Percentiles rank a stretch among this genome's conserved stretches.
Evolutionary conservation across 805 yeast genomes (phyloP).

Genomic region (Cyberlindnera mrakii): DNA sequence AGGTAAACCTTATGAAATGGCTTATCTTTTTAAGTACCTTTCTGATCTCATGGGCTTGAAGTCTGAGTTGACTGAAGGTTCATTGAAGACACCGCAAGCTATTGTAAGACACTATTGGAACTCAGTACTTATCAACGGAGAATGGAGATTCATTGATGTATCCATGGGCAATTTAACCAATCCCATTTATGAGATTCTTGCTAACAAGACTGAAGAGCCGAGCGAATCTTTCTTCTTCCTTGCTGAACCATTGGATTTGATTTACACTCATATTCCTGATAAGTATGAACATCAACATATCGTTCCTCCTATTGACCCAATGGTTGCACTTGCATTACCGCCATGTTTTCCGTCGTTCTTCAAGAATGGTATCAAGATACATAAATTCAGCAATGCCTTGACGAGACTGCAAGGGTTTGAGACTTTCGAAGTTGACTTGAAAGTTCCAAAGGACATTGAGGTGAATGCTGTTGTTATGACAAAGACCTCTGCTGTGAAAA

Average conservation of each 20-base stretch:
- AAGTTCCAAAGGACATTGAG: constrained; percentile 67
- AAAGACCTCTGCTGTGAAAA: constrained; percentile 33
- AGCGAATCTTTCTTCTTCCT: constrained; percentile 63
- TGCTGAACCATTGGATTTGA: constrained; percentile 64
- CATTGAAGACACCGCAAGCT: constrained; percentile 72
- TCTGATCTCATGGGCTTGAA: constrained; percentile 65
- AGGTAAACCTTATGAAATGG: constrained; percentile 67
- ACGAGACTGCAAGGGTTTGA: constrained; percentile 71
- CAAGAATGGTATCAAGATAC: constrained; percentile 48
- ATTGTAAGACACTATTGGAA: constrained; percentile 85
- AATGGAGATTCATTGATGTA: constrained; percentile 77
- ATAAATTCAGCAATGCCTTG: constrained; percentile 71
- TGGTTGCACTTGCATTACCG: constrained; percentile 75
- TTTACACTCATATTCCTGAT: constrained; percentile 84
- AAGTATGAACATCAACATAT: constrained; percentile 79
- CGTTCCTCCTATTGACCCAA: constrained; percentile 75
- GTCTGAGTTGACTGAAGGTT: constrained; percentile 75
- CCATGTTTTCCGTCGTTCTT: constrained; percentile 81
- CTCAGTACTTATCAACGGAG: constrained; percentile 65
- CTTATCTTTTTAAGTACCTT: constrained; percentile 69
- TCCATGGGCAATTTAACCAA: constrained; percentile 55
- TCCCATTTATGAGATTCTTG: constrained; percentile 39
- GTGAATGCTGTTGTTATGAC: constrained; percentile 55
- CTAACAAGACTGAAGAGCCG: constrained; percentile 23
- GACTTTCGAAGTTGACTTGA: constrained; percentile 69